Base-by-base conservation (phyloP, 176 grass and related monocot genomes). In the Carex kokanica region DNA sequence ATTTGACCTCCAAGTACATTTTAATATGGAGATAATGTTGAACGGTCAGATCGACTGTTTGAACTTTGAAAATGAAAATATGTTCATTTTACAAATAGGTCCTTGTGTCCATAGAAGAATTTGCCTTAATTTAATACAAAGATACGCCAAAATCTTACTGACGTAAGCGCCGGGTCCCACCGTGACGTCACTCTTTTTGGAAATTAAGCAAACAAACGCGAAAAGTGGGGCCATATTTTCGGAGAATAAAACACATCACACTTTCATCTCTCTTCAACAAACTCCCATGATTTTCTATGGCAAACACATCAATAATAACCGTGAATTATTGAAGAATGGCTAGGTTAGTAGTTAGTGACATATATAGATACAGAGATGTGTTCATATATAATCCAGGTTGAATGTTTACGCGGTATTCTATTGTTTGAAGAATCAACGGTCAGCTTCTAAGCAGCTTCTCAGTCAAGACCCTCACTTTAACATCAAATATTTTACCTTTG, bases 371-470 rank as follows among this genome's bases (percentile, higher is more conserved):
- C 3, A 53, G 5, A 58, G 0, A 8, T 2, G 2, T 14, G 10
- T 3, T 0, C 78, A 41, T 14, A 80, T 9, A 61, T 18, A 32
- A 80, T 61, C 1, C 0, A 12, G 67, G 2, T 12, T 3, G 20
- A 51, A 24, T 24, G 10, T 13, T 17, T 21, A 81, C 79, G 79
- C 79, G 79, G 79, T 29, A 61, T 16, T 29, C n/a, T 29, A 61
- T 16, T 12, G 32, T 16, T 81, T 81, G 57, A 81, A 64, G 18
- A 81, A 38, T 81, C 79, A 81, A 81, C 51, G 41, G 57, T 81
- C 79, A 81, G 79, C 54, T 21, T 81, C 20, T 27, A 43, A 60
- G 34, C 55, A 81, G 0, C 2, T 60, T 62, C n/a, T 64, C 79
- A 81, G 57, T 81, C 79, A 81, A 14, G 29, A n/a, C 58, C 59